Evolutionary conservation across 2,329 filamentous ascomycete species (phyloP), one percentile per base, ranked within the genome.

Genomic region (Helminthosporium solani): DNA sequence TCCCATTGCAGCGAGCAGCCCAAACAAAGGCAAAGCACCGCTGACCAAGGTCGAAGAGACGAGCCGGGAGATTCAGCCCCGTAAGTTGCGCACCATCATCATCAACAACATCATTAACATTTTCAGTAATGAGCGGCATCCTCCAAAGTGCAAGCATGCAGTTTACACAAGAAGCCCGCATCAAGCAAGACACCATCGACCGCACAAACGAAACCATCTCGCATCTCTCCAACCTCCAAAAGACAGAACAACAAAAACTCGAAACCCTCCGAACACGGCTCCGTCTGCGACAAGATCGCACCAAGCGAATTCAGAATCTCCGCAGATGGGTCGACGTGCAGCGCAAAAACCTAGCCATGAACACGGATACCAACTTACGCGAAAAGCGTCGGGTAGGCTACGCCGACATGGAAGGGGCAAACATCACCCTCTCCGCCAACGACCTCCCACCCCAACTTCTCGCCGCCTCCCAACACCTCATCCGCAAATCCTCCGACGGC

Each of bases 171-270:
- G 88, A 92, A 67, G 83, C 96, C 53, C 87, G 86, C 58, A 78
- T 86, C 35, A 96, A 96, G 66, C 91, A 96, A 72, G 79, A 86
- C 40, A 81, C 85, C 23, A 86, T 97, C 43, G 90, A 96, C 64
- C 79, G 84, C 14, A 83, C 95, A 28, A 92, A 96, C 69, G 77
- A 82, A 33, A 85, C 86, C 20, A 85, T 99, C 41, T 86, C 90
- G 39, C 86, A 88, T 46, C 85, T 89, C 1, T 94, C 90, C 1
- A 80, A 85, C 16, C 83, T 88, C 50, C 81, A 96, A 25, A 85
- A 86, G 54, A 86, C 90, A 44, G 86, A 91, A 44, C 84, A 88
- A 44, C 84, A 85, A 45, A 81, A 79, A 18, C 74, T 95, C 2
- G 88, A 95, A 49, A 78, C 81, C 7, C 74, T 95, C 9, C 85